A percentile compares a stretch with the other conserved stretches of the same genome.
These are phyloP conservation scores for Rhizopogon vinicolor DNA, from an alignment of 768 basidiomycete species.

Conservation along the genomic window DNA sequence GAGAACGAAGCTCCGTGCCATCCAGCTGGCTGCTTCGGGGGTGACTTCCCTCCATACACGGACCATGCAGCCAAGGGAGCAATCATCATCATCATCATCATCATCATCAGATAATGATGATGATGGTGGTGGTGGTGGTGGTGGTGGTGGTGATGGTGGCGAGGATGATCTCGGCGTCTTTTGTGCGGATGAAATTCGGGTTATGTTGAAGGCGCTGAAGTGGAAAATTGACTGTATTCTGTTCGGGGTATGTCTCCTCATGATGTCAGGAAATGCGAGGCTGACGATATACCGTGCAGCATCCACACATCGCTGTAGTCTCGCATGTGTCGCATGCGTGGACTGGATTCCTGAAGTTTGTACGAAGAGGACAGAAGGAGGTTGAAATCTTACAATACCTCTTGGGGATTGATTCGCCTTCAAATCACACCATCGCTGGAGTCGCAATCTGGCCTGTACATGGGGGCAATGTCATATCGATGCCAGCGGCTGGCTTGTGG, in stretches of 20 bases:
- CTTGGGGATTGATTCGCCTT: background rate
- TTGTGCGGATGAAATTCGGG: background rate
- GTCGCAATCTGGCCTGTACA: background rate
- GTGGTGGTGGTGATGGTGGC: background rate
- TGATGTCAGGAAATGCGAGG: too few relatives aligned
- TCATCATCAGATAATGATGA: too few relatives aligned
- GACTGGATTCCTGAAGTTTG: background rate
- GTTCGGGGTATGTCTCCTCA: background rate
- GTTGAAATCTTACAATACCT: conserved; percentile 8
- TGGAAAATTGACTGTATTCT: background rate
- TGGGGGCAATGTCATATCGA: background rate
- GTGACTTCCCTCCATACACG: background rate
- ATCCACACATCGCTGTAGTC: too few relatives aligned
- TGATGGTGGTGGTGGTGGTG: background rate
- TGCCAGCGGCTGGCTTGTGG: background rate
- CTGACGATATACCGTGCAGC: too few relatives aligned
- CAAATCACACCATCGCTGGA: conserved; percentile 9
- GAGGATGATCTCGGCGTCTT: background rate
- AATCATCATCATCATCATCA: too few relatives aligned
- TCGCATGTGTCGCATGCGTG: background rate
- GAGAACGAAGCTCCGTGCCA: background rate
- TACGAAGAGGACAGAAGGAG: background rate
- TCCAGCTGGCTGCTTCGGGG: background rate
- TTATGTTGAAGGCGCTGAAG: background rate
- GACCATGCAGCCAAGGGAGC: background rate